Evolutionary conservation across 345 rosid genomes (phyloP), one percentile per base, ranked within the genome.

Genomic region (Moricandia moricandioides): DNA sequence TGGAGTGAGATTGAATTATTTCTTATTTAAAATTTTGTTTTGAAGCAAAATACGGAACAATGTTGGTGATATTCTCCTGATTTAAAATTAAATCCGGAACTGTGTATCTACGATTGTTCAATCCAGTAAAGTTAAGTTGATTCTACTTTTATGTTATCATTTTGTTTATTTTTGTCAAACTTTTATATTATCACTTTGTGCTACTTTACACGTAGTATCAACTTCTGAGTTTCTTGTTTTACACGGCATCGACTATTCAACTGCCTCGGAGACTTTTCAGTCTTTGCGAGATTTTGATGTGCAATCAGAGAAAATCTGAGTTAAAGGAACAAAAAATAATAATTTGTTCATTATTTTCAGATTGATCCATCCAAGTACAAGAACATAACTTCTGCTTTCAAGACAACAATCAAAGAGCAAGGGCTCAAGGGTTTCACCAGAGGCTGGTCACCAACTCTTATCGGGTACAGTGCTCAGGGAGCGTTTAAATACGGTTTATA

Each of bases 391-490:
- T 87, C 93, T 35, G 97, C 96, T 30, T 95, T 88, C 74, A 93
- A 93, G 63, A 63, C 87, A 18, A 73, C 93, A 82, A 76, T 95
- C 3, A 92, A 77, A 82, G 99, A 92, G 76, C 97, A 95, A 77
- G 99, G 99, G 29, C 39, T 84, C 2, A 92, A 31, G 78, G 97
- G 99, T 3, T 83, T 95, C 79, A 86, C 88, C 37, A 86, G 80
- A 82, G 97, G 99, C 29, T 95, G 99, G 99, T 92, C 70, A 64
- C 99, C 99, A 2, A 95, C 99, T 1, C 78, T 95, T 67, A 59
- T 95, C 9, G 99, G 99, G 27, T 95, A 95, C 74, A 88, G 97
- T 82, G 96, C 91, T 9, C 99, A 95, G 70, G 98, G 99, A 69
- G 99, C 99, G 18, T 89, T 93, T 83, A 95, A 95, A 77, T 82